These are phyloP conservation scores for Yamadazyma epiphylla DNA, from an alignment of 1,139 yeast species.

Conservation along the genomic window DNA sequence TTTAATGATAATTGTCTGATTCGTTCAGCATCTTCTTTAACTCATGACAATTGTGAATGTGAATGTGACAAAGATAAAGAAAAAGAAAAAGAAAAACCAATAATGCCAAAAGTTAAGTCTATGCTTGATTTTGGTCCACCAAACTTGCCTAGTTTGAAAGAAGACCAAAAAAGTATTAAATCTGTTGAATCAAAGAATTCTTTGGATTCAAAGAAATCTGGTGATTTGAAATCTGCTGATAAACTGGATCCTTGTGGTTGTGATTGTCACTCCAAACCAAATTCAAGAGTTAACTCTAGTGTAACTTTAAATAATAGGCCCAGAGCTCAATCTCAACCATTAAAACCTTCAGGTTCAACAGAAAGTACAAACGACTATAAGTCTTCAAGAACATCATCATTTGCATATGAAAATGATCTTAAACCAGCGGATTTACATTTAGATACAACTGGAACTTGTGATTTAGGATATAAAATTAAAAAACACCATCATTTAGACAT, in stretches of 20 bases:
- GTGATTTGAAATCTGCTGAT: background rate
- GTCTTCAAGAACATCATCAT: conserved; percentile 1
- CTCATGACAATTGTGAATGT: conserved; percentile 7
- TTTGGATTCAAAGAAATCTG: conserved; percentile 1
- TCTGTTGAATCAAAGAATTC: background rate
- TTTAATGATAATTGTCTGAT: conserved; percentile 18
- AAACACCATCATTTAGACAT: conserved; percentile 45
- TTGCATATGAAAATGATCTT: conserved; percentile 9
- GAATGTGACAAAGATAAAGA: conserved; percentile 1
- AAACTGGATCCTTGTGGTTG: conserved; percentile 2
- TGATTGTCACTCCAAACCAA: conserved; percentile 4
- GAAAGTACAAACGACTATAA: conserved; percentile 1
- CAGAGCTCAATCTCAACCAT: conserved; percentile 1
- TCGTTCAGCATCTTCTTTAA: conserved; percentile 26
- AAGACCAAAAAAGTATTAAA: conserved; percentile 9
- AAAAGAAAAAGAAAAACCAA: background rate
- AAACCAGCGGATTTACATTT: conserved; percentile 17
- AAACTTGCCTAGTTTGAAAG: conserved; percentile 23
- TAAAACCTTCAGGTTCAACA: background rate
- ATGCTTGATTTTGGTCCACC: conserved; percentile 9
- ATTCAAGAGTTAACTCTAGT: background rate
- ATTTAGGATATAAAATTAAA: conserved; percentile 41
- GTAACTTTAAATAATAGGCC: background rate
- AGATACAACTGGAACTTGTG: conserved; percentile 35
- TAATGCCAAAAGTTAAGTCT: conserved; percentile 7